Evolutionary conservation across 441 rosid genomes (phyloP).

Genomic region (Capsella rubella): DNA sequence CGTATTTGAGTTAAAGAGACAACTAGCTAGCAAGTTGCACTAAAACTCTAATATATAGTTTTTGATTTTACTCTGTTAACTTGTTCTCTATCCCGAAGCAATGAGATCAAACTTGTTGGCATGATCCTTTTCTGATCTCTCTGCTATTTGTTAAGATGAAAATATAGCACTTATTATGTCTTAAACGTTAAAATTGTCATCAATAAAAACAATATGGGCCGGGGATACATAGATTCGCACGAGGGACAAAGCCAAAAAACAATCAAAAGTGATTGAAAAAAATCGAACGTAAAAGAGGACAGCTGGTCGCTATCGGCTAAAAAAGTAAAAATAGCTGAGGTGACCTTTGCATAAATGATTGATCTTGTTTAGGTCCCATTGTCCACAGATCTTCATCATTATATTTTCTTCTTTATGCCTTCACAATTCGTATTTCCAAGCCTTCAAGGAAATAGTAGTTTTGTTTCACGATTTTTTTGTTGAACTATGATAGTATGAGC

Average conservation of each 20-base stretch:
- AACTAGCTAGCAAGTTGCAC: not conserved
- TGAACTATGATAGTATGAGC: not conserved
- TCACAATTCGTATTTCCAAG: not conserved
- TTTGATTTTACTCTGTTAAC: not conserved
- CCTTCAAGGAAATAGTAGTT: not conserved
- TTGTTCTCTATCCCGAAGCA: not conserved
- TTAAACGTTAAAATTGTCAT: slow-evolving; percentile 7
- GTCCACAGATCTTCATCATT: slow-evolving; percentile 9
- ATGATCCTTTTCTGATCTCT: not conserved
- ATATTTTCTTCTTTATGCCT: not conserved
- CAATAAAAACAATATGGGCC: not conserved
- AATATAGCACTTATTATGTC: slow-evolving; percentile 1
- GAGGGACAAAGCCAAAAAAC: slow-evolving; percentile 25
- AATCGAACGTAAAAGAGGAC: slow-evolving; percentile 25
- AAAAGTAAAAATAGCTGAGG: slow-evolving; percentile 24
- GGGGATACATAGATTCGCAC: slow-evolving; percentile 31
- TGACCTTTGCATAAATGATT: slow-evolving; percentile 32
- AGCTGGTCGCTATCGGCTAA: slow-evolving; percentile 21
- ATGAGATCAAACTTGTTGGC: slow-evolving; percentile 8
- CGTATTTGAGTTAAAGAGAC: not conserved
- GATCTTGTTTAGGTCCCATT: slow-evolving; percentile 10
- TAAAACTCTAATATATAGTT: not conserved
- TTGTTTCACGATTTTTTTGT: not conserved
- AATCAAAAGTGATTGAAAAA: slow-evolving; percentile 17
- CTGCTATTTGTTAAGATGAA: not conserved